Percentiles rank a stretch among this genome's conserved stretches.
Conservation (phyloP, 257 asterid species). For the Eustoma russellianum region DNA sequence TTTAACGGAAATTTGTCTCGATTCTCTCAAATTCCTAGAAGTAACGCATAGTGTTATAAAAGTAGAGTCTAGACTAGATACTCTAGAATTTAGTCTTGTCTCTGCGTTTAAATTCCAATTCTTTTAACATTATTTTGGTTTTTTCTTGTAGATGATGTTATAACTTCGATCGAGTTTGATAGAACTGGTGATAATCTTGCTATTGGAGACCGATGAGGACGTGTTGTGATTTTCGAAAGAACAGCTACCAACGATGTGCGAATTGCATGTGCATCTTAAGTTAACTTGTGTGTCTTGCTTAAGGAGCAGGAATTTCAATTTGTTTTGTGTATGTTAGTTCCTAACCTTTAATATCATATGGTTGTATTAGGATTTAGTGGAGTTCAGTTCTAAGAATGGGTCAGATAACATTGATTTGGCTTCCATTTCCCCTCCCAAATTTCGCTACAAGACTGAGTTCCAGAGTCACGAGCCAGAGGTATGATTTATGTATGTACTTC, state of each 20-base stretch:
- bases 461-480: slow-evolving; percentile 97
- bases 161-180: slow-evolving; percentile 68
- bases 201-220: slow-evolving; percentile 85
- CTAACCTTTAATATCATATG: not conserved
- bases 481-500: not conserved
- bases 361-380: slow-evolving; percentile 32
- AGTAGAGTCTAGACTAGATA: not conserved
- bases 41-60: not conserved
- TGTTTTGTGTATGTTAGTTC: not conserved
- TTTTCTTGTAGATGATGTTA: slow-evolving; percentile 47
- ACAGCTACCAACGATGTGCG: slow-evolving; percentile 50
- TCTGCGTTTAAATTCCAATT: not conserved
- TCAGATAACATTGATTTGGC: slow-evolving; percentile 42
- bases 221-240: slow-evolving; percentile 55
- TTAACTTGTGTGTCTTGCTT: not conserved
- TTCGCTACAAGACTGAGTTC: slow-evolving; percentile 68
- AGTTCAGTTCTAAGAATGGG: slow-evolving; percentile 36
- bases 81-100: too few relatives aligned
- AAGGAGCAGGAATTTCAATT: not conserved
- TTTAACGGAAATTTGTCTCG: too few relatives aligned
- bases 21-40: not conserved
- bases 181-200: slow-evolving; percentile 61
- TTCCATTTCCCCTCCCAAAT: slow-evolving; percentile 40
- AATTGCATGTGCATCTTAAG: slow-evolving; percentile 7
- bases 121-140: slow-evolving; percentile 4